Base-by-base conservation (phyloP, 768 basidiomycete genomes). In the Russula abietina region DNA sequence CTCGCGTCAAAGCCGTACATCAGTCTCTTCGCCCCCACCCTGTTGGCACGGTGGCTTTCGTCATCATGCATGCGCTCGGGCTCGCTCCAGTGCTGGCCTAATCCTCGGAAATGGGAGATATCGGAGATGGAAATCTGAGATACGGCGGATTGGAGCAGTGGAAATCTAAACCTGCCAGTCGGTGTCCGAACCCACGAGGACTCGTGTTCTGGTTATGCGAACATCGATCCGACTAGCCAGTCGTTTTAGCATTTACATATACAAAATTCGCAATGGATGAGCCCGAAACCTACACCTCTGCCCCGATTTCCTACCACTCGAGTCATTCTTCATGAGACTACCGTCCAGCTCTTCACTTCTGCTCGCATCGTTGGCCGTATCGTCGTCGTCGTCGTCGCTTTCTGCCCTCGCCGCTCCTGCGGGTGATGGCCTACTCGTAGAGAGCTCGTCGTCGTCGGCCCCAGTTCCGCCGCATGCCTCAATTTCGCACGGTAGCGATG, bases 101-200 rank as follows among this genome's bases (percentile, higher is more conserved):
- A 64, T 68, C n/a, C 65, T 69, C 69, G 71, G 62, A 74, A 81
- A 51, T 75, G 78, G 50, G 79, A 82, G 64, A 72, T 82, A 17
- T 87, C 82, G 81, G 87, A 89, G 73, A 83, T 89, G 84, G 81
- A 78, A 52, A 68, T 69, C 64, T 71, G 76, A 69, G 75, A 73
- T 12, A 71, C 62, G 12, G 19, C n/a, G 14, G 10, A 48, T 45
- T 49, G 16, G 10, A 55, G 28, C 22, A 38, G 56, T n/a, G 39
- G 51, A 17, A 45, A 48, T 32, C n/a, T 46, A n/a, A 24, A 7
- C 2, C 46, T 41, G 33, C 14, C 6, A 49, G 57, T 24, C 57
- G 24, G 24, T 26, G 39, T 59, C 16, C 12, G 46, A 55, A 55
- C 48, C 30, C 53, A 59, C 39, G 52, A 33, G 33, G n/a, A 46